phyloP scores from a whole-genome alignment of 2,329 filamentous ascomycete species.

The Rugonectria rugulosa region DNA sequence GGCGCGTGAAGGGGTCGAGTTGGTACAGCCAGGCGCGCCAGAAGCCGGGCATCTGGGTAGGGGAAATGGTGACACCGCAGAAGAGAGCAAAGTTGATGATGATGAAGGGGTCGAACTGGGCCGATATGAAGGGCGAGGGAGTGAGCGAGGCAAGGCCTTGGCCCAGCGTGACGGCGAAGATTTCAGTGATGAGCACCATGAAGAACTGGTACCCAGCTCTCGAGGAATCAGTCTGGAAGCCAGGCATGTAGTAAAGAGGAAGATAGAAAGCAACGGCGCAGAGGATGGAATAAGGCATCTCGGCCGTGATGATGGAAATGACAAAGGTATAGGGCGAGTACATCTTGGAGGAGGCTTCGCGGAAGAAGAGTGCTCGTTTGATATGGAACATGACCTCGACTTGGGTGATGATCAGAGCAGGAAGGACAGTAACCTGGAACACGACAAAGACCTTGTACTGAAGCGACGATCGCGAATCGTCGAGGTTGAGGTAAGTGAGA shows the following conservation, averaged over 20 bases:
- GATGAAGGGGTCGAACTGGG: conserved; percentile 82
- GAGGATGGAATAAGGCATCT: conserved; percentile 83
- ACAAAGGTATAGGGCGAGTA: conserved; percentile 84
- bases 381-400: conserved; percentile 83
- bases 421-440: conserved; percentile 87
- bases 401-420: conserved; percentile 82
- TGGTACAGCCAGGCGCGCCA: conserved; percentile 81
- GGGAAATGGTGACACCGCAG: conserved; percentile 85
- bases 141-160: conserved; percentile 81
- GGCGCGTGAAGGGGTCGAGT: conserved; percentile 69
- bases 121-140: conserved; percentile 79
- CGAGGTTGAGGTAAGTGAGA: conserved; percentile 79
- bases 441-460: conserved; percentile 90
- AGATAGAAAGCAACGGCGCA: conserved; percentile 84
- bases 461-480: conserved; percentile 76
- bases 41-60: conserved; percentile 75
- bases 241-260: conserved; percentile 85
- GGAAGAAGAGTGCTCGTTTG: conserved; percentile 82
- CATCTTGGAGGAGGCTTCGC: conserved; percentile 85
- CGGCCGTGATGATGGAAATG: conserved; percentile 78
- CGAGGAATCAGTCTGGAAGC: conserved; percentile 67
- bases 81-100: conserved; percentile 86
- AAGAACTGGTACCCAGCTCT: conserved; percentile 88
- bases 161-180: conserved; percentile 83
- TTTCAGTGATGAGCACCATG: conserved; percentile 81